Percentiles rank a stretch among this genome's conserved stretches.
Evolutionary conservation across 2,329 filamentous ascomycete species (phyloP).

Genomic region (Aspergillus costaricaensis): DNA sequence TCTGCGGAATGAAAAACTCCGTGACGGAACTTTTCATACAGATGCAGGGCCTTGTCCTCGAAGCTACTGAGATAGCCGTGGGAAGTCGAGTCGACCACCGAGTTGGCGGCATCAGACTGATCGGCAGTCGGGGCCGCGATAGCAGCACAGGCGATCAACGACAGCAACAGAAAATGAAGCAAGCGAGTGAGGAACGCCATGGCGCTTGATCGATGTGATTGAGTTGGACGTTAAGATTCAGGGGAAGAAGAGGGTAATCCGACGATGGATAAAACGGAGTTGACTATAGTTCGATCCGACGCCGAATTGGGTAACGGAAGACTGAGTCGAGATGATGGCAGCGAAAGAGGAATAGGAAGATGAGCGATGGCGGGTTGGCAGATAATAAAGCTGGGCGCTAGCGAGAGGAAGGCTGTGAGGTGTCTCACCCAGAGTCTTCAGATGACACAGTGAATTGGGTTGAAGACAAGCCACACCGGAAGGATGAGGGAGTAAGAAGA

Average conservation of each 20-base stretch:
- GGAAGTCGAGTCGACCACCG: conserved; percentile 39
- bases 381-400: background rate
- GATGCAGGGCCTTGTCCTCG: conserved; percentile 66
- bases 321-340: background rate
- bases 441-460: too few relatives aligned
- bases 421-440: too few relatives aligned
- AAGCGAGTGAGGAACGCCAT: conserved; percentile 22
- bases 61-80: conserved; percentile 58
- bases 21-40: conserved; percentile 66
- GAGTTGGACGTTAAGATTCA: background rate
- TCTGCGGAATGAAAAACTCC: conserved; percentile 68
- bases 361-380: background rate
- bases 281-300: background rate
- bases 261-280: background rate
- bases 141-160: conserved; percentile 28
- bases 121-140: conserved; percentile 27
- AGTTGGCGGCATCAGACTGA: conserved; percentile 14
- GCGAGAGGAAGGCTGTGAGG: background rate
- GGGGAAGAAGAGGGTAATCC: background rate
- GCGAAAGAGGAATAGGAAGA: background rate
- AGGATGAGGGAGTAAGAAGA: too few relatives aligned
- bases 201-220: background rate
- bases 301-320: background rate
- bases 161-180: conserved; percentile 28
- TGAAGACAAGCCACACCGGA: too few relatives aligned